phyloP scores from a whole-genome alignment of 306 rosid species.

The Mimosa pudica region DNA sequence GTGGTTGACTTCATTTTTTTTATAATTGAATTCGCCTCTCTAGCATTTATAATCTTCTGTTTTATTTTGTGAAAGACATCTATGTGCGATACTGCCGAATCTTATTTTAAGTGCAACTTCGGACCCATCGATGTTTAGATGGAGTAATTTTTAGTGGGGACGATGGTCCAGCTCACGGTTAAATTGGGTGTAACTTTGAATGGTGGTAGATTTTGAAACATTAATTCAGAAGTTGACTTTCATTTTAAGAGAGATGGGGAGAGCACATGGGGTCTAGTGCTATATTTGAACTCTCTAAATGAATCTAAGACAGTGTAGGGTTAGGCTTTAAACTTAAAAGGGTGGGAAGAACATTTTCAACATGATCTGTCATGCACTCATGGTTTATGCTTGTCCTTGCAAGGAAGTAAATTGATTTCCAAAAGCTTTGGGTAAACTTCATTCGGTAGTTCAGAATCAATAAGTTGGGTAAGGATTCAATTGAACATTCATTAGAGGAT shows the following conservation, averaged over 20 bases:
- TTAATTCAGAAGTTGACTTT: not conserved
- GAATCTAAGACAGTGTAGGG: not conserved
- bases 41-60: not conserved
- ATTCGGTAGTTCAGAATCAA: not conserved
- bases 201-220: not conserved
- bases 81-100: not conserved
- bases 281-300: not conserved
- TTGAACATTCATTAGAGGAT: too few species aligned
- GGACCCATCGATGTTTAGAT: not conserved
- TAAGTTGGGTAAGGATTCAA: not conserved
- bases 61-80: not conserved
- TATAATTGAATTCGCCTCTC: not conserved
- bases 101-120: not conserved
- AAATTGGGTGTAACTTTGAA: not conserved
- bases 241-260: not conserved
- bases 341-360: slow-evolving; percentile 5
- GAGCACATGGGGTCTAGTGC: not conserved
- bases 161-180: slow-evolving; percentile 14
- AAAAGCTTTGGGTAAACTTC: not conserved
- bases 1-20: slow-evolving; percentile 43
- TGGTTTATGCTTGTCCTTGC: not conserved
- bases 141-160: not conserved
- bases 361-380: not conserved
- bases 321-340: not conserved
- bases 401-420: not conserved